Evolutionary conservation across 2,329 filamentous ascomycete species (phyloP).

Genomic region (Aspergillus tanneri): DNA sequence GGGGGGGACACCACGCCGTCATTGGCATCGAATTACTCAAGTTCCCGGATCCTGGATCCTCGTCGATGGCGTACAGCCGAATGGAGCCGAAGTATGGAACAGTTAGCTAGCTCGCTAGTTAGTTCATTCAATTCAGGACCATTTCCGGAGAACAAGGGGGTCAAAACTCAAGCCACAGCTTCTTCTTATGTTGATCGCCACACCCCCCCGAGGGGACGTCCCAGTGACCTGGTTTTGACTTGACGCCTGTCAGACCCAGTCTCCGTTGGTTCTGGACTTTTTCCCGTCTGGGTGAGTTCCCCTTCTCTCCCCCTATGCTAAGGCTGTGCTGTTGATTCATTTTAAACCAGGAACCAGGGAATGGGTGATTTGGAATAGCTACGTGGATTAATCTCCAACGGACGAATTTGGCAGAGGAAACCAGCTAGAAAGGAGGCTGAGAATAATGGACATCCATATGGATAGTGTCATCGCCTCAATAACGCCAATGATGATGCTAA

Average conservation of each 20-base stretch:
- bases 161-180: constrained; percentile 13
- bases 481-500: constrained; percentile 2
- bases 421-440: background rate
- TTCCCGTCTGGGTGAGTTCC: constrained; percentile 5
- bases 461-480: constrained; percentile 8
- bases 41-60: too few relatives aligned
- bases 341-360: background rate
- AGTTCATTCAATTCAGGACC: too few relatives aligned
- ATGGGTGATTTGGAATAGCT: constrained; percentile 21
- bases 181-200: constrained; percentile 16
- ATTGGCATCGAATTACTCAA: too few relatives aligned
- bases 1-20: too few relatives aligned
- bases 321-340: constrained; percentile 7
- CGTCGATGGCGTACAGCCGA: too few relatives aligned
- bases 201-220: constrained; percentile 15
- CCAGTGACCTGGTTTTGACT: constrained; percentile 20
- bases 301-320: background rate
- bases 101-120: too few relatives aligned
- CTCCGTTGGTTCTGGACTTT: constrained; percentile 18
- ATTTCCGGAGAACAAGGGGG: constrained; percentile 6
- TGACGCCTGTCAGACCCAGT: constrained; percentile 19
- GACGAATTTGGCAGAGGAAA: constrained; percentile 4
- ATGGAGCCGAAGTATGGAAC: too few relatives aligned
- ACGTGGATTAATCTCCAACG: constrained; percentile 16
- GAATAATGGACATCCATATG: background rate